phyloP scores from a whole-genome alignment of 2,329 filamentous ascomycete genomes.

The Trichoderma lentiforme region DNA sequence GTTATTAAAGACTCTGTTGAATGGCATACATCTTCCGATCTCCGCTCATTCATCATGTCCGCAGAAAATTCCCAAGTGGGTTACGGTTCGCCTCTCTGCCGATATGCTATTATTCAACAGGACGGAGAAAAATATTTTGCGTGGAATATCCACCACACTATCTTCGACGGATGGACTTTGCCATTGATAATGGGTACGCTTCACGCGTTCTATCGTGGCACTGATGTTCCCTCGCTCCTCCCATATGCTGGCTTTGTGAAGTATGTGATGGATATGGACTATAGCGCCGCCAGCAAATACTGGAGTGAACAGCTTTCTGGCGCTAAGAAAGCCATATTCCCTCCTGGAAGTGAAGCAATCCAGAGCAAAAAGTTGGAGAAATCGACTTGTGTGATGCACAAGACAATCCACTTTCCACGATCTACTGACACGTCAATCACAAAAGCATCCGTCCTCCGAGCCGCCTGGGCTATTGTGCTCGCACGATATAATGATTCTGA shows the following conservation, averaged over 20 bases:
- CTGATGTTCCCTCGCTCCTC: neutral
- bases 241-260: slow-evolving; percentile 18
- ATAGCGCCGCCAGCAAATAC: slow-evolving; percentile 1
- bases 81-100: neutral
- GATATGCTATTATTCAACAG: neutral
- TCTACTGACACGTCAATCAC: slow-evolving; percentile 20
- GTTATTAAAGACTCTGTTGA: slow-evolving; percentile 17
- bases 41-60: slow-evolving; percentile 10
- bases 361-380: neutral
- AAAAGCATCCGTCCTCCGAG: slow-evolving; percentile 25
- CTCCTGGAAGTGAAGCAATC: neutral
- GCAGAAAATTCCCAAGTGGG: slow-evolving; percentile 1
- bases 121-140: neutral
- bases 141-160: slow-evolving; percentile 15
- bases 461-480: slow-evolving; percentile 34
- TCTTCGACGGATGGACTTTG: slow-evolving; percentile 16
- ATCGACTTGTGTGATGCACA: slow-evolving; percentile 1
- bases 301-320: slow-evolving; percentile 15
- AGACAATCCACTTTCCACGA: neutral
- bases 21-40: neutral
- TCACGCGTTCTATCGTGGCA: neutral
- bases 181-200: neutral
- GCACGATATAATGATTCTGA: slow-evolving; percentile 34
- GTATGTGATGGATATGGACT: slow-evolving; percentile 13
- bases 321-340: slow-evolving; percentile 1